Base-by-base conservation (phyloP, 2,329 filamentous ascomycete genomes). In the Aaosphaeria pasadenensis region DNA sequence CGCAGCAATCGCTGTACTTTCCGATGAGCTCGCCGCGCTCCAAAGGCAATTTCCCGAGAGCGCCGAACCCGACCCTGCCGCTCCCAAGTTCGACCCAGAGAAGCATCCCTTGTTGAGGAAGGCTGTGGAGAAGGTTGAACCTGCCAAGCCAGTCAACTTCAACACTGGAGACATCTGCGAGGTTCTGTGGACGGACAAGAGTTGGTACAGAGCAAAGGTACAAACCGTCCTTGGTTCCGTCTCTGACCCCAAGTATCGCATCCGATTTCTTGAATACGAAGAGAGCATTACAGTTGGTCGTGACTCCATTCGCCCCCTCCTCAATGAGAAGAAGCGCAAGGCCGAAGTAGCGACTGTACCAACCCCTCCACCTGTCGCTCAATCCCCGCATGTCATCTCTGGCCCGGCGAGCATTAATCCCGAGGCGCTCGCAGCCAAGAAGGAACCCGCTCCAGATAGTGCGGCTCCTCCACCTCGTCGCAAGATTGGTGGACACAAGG, bases 191-290 rank as follows among this genome's bases (percentile, higher is more conserved):
- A 91, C 90, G 46, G 94, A 99, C 71, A 90, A 88, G 64, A 82
- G 82, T 28, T 96, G 91, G 74, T 97, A 97, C 74, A 87, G 90
- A 41, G 94, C 91, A 39, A 86, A 89, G 62, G 95, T 99, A 70
- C 92, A 90, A 44, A 91, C 88, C 45, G 91, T 96, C 60, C 96
- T 92, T 24, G 94, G 94, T 49, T 96, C 91, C 6, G 86, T 87
- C n/a, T 88, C 85, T 39, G 88, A 89, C 45, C 92, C 91, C 33
- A 89, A 96, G 54, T 99, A 96, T 70, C 87, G 89, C 42, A 91
- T 99, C 70, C 94, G 88, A 59, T 99, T 97, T 78, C 92, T 95
- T 74, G 89, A 84, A 62, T 97, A 97, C 74, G 84, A 87, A 52
- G 91, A 97, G 63, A 89, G 96, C 56, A 86, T 89, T 61, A 89